phyloP scores from a whole-genome alignment of 495 filamentous ascomycete genomes.

The Tetracladium setigerum region DNA sequence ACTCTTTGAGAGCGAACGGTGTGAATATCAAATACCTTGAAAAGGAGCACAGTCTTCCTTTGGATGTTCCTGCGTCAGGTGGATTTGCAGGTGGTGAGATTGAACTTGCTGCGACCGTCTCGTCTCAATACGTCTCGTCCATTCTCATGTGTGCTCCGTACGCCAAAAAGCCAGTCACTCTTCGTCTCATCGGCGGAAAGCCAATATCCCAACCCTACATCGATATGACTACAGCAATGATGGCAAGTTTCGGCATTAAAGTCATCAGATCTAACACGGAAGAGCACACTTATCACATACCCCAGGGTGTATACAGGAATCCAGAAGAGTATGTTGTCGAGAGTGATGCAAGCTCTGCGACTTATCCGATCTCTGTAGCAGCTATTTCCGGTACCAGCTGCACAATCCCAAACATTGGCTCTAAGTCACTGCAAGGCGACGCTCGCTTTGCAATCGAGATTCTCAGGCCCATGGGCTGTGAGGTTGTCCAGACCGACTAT shows the following conservation, averaged over 20 bases:
- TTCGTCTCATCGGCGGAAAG: constrained; percentile 86
- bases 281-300: constrained; percentile 90
- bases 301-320: constrained; percentile 75
- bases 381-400: constrained; percentile 92
- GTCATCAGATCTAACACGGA: constrained; percentile 59
- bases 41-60: constrained; percentile 69
- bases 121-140: constrained; percentile 95
- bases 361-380: constrained; percentile 90
- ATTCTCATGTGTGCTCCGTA: constrained; percentile 96
- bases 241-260: constrained; percentile 83
- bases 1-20: constrained; percentile 80
- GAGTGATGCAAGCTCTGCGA: constrained; percentile 95
- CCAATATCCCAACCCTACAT: constrained; percentile 97
- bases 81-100: constrained; percentile 91
- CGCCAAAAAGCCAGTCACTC: constrained; percentile 84
- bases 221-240: constrained; percentile 98
- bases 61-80: constrained; percentile 72
- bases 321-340: constrained; percentile 85
- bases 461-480: constrained; percentile 87
- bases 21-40: constrained; percentile 77
- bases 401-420: constrained; percentile 94
- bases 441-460: constrained; percentile 92
- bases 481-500: constrained; percentile 70
- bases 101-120: constrained; percentile 86
- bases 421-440: constrained; percentile 86